Conservation (phyloP, 805 yeast species). For the Osmozyma mogii region DNA sequence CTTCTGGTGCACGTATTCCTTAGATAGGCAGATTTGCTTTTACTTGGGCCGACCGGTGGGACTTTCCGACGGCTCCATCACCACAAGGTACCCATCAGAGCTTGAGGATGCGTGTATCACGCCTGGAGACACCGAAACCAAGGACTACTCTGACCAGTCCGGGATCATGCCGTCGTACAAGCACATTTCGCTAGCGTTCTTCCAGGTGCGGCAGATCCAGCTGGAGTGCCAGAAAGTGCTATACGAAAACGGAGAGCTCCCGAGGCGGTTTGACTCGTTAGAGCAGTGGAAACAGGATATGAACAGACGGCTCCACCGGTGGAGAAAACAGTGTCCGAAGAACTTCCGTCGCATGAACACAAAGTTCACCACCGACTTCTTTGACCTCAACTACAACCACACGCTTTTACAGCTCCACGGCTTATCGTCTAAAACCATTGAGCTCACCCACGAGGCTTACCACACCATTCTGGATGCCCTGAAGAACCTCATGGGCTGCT, state of each 20-base stretch:
- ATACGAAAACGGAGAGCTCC: slow-evolving; percentile 66
- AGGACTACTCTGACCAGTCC: slow-evolving; percentile 25
- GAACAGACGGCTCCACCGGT: slow-evolving; percentile 43
- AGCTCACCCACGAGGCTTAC: slow-evolving; percentile 46
- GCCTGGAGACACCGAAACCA: slow-evolving; percentile 18
- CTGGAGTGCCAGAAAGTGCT: slow-evolving; percentile 66
- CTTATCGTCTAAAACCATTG: slow-evolving; percentile 60
- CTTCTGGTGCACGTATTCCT: slow-evolving; percentile 84
- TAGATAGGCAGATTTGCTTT: slow-evolving; percentile 81
- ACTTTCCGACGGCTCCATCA: slow-evolving; percentile 72
- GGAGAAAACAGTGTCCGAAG: slow-evolving; percentile 56
- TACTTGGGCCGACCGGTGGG: slow-evolving; percentile 86
- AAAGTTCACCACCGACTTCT: slow-evolving; percentile 62
- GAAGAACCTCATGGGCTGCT: slow-evolving; percentile 56
- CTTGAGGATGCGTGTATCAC: slow-evolving; percentile 64
- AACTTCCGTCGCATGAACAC: slow-evolving; percentile 58
- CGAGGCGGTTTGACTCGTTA: slow-evolving; percentile 48
- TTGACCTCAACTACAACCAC: slow-evolving; percentile 71
- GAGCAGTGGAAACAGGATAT: slow-evolving; percentile 59
- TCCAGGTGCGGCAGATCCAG: slow-evolving; percentile 65
- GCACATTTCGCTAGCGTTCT: slow-evolving; percentile 56
- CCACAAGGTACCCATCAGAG: slow-evolving; percentile 62
- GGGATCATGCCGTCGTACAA: slow-evolving; percentile 53
- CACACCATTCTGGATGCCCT: slow-evolving; percentile 54
- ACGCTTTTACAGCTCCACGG: slow-evolving; percentile 68